Conservation (phyloP, 2,329 filamentous ascomycete species). For the Leptosphaerulina australis region DNA sequence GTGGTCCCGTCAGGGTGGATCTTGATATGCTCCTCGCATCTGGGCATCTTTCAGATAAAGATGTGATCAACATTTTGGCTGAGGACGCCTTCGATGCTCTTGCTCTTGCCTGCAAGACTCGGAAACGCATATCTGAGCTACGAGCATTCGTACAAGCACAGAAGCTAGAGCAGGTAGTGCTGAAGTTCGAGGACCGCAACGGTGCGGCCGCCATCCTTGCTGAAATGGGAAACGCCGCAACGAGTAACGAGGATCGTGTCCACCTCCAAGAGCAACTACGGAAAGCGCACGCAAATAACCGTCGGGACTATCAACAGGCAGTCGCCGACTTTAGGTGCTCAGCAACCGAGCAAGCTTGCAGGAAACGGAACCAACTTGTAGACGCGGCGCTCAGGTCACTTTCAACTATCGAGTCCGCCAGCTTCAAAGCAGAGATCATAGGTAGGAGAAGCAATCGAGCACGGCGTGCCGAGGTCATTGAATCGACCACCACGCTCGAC, state of each 20-base stretch:
- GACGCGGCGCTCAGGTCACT: conserved; percentile 36
- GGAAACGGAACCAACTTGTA: conserved; percentile 36
- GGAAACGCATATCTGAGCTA: conserved; percentile 31
- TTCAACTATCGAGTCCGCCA: conserved; percentile 34
- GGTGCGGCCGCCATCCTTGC: conserved; percentile 39
- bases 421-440: conserved; percentile 43
- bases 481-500: conserved; percentile 20
- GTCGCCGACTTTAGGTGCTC: conserved; percentile 23
- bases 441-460: conserved; percentile 43
- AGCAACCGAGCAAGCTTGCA: conserved; percentile 10
- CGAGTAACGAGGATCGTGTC: conserved; percentile 18
- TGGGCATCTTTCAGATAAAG: conserved; percentile 24
- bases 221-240: conserved; percentile 21
- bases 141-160: conserved; percentile 34
- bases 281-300: conserved; percentile 38
- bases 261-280: conserved; percentile 34
- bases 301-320: conserved; percentile 28
- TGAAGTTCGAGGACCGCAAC: conserved; percentile 40
- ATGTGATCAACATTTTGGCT: conserved; percentile 29
- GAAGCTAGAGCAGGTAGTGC: conserved; percentile 35
- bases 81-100: conserved; percentile 41
- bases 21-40: conserved; percentile 30
- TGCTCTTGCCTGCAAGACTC: conserved; percentile 41
- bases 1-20: conserved; percentile 24
- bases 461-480: conserved; percentile 33